Base-by-base conservation (phyloP, 495 filamentous ascomycete genomes). In the Zalerion maritima region DNA sequence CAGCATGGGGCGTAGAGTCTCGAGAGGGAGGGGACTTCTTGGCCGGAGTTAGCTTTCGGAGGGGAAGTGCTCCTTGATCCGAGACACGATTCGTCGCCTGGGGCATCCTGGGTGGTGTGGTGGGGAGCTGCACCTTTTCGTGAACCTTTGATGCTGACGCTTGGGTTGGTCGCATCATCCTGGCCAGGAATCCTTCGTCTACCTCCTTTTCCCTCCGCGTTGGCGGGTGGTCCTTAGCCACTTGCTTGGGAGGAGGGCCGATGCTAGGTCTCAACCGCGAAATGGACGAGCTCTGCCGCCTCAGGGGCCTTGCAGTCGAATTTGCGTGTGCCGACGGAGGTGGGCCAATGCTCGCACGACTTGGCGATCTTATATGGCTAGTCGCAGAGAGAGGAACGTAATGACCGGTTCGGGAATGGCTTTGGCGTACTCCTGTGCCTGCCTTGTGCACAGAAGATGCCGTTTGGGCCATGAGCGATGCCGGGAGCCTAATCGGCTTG, bases 91-190 rank as follows among this genome's bases (percentile, higher is more conserved):
- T 52, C 5, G 43, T 15, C 0, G 46, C 34, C 12, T 47, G 26
- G 4, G 29, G 38, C 21, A 52, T 60, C 26, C 58, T 44, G 0
- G 61, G 58, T 4, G 61, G 59, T 0, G 52, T 56, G 2, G 41
- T 35, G n/a, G 47, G 43, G 7, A 41, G 32, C n/a, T 70, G 64
- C 1, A 62, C 45, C 50, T 81, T 86, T 2, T 85, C 81, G 11
- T 78, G 64, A 0, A 71, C 67, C 54, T 87, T 93, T 46, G 66
- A 78, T 4, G 80, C 69, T 18, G 78, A 85, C 33, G 71, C 71
- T 14, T 78, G 71, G 6, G 85, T 94, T 3, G 84, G 85, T 7
- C 83, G 71, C 82, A 83, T 93, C 85, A 94, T 92, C 33, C 85
- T 64, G 5, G 80, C 81, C 10, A 94, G 62, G 54, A 94, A 94